phyloP scores from a whole-genome alignment of 768 basidiomycete species.

The Leccinum sublutescens region DNA sequence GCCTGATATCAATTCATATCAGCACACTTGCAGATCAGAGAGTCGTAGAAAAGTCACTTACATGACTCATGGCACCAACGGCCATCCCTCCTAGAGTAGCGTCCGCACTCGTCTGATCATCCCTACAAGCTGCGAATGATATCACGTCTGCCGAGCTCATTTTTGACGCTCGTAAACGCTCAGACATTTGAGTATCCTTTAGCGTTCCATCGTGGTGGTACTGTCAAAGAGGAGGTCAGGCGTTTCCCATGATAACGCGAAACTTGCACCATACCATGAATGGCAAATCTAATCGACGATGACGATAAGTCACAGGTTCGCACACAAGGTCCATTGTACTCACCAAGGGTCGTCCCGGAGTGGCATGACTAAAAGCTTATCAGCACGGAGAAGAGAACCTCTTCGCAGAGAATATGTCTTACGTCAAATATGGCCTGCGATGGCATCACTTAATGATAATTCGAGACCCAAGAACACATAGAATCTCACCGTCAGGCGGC shows the following conservation, averaged over 20 bases:
- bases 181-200: slow-evolving; percentile 42
- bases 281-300: slow-evolving; percentile 20
- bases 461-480: neutral
- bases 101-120: slow-evolving; percentile 72
- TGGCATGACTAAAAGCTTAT: slow-evolving; percentile 40
- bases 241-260: neutral
- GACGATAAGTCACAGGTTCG: neutral
- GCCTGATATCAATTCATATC: slow-evolving; percentile 43
- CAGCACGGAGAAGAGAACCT: neutral
- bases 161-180: slow-evolving; percentile 38
- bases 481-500: slow-evolving; percentile 54
- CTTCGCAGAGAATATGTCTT: slow-evolving; percentile 17
- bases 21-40: neutral
- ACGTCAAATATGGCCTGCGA: slow-evolving; percentile 48
- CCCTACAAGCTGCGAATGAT: slow-evolving; percentile 69
- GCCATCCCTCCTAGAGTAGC: slow-evolving; percentile 61
- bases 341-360: slow-evolving; percentile 48
- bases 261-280: slow-evolving; percentile 24
- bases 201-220: slow-evolving; percentile 60
- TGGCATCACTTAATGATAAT: neutral
- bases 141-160: slow-evolving; percentile 78
- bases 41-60: slow-evolving; percentile 34
- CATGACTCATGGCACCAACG: slow-evolving; percentile 79
- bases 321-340: neutral
- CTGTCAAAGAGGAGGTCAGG: slow-evolving; percentile 28